Evolutionary conservation across 2,329 filamentous ascomycete genomes (phyloP).

Genomic region (Aspergillus brasiliensis): DNA sequence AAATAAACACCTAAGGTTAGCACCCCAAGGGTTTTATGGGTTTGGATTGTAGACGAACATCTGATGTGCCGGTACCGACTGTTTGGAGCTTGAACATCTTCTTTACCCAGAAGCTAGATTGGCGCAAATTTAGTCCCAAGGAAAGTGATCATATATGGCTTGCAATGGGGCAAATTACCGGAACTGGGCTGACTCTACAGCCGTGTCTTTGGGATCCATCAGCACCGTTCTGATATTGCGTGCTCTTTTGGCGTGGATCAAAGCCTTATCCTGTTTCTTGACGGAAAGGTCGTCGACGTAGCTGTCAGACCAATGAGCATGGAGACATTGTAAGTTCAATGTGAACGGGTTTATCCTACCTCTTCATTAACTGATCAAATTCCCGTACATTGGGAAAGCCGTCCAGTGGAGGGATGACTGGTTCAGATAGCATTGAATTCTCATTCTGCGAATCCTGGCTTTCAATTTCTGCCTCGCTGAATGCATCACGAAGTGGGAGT

Average conservation of each 20-base stretch:
- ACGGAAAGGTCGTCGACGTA: conserved; percentile 53
- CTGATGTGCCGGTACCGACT: conserved; percentile 39
- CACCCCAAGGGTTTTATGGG: not conserved
- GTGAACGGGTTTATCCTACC: conserved; percentile 28
- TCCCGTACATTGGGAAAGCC: conserved; percentile 50
- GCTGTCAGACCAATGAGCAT: conserved; percentile 28
- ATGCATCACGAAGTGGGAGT: conserved; percentile 37
- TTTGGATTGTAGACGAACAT: conserved; percentile 35
- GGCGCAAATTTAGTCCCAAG: not conserved
- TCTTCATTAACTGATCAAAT: conserved; percentile 50
- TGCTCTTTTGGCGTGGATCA: conserved; percentile 52
- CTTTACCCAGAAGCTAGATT: conserved; percentile 53
- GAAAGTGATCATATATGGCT: not conserved
- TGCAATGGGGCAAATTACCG: conserved; percentile 33
- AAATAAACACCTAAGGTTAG: conserved; percentile 4
- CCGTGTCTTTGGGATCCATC: conserved; percentile 53
- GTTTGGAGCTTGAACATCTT: conserved; percentile 55
- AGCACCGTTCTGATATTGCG: conserved; percentile 51
- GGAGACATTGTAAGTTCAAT: not conserved
- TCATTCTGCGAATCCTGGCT: conserved; percentile 49
- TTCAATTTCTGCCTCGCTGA: conserved; percentile 44
- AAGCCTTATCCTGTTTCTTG: conserved; percentile 55
- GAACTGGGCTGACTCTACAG: conserved; percentile 54
- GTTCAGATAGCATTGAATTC: conserved; percentile 47
- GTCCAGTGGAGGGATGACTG: conserved; percentile 44